Evolutionary conservation across 2,329 filamentous ascomycete genomes (phyloP).

Genomic region (Thermoascus crustaceus): DNA sequence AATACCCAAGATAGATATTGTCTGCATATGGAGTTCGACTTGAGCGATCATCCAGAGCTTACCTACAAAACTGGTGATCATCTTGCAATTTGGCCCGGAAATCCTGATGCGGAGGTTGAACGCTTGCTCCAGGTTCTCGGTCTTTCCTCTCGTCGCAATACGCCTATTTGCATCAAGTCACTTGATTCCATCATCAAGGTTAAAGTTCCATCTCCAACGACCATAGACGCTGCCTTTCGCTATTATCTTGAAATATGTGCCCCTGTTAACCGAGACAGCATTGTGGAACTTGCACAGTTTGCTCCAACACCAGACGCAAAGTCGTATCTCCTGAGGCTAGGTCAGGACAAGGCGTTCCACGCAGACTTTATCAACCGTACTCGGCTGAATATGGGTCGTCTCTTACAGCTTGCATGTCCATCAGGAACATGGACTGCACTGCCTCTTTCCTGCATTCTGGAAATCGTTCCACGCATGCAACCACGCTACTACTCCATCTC

Average conservation of each 20-base stretch:
- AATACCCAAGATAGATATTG: conserved; percentile 73
- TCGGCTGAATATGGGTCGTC: conserved; percentile 54
- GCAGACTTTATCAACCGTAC: conserved; percentile 64
- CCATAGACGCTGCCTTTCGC: conserved; percentile 72
- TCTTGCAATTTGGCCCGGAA: conserved; percentile 85
- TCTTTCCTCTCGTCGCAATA: conserved; percentile 25
- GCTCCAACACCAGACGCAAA: conserved; percentile 71
- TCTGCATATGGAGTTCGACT: conserved; percentile 80
- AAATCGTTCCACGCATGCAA: conserved; percentile 12
- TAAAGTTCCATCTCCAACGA: conserved; percentile 84
- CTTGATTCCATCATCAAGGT: conserved; percentile 45
- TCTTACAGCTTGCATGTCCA: conserved; percentile 10
- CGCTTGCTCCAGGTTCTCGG: conserved; percentile 60
- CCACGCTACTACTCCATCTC: conserved; percentile 19
- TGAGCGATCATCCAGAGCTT: conserved; percentile 66
- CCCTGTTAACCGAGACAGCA: conserved; percentile 83
- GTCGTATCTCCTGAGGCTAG: conserved; percentile 71
- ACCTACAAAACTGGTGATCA: conserved; percentile 92
- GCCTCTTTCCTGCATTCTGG: conserved; percentile 15
- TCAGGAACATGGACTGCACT: conserved; percentile 10
- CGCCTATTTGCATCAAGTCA: conserved; percentile 25
- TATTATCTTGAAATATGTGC: conserved; percentile 92
- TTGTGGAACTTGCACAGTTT: conserved; percentile 73
- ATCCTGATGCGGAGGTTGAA: conserved; percentile 77
- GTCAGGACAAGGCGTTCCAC: conserved; percentile 80